phyloP scores from a whole-genome alignment of 1,139 yeast genomes.

The Protomyces pachydermus region DNA sequence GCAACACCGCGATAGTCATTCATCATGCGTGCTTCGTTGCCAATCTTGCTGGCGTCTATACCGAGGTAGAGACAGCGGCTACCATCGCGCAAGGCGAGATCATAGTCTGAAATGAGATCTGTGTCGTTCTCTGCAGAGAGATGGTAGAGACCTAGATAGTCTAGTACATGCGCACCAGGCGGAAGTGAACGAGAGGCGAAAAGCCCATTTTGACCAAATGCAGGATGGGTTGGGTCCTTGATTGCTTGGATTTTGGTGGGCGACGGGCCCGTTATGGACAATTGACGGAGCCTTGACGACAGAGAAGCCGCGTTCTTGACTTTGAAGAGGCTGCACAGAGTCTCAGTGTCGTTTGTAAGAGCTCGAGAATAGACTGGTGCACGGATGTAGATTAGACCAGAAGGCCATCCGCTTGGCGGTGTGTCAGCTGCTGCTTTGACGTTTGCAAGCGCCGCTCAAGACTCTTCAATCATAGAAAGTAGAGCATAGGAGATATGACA shows the following conservation, averaged over 20 bases:
- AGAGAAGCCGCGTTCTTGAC: no score
- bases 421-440: no score
- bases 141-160: conserved; percentile 37
- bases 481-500: no score
- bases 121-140: conserved; percentile 32
- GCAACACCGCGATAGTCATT: conserved; percentile 37
- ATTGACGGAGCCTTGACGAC: no score
- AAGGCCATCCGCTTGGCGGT: no score
- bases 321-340: no score
- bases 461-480: no score
- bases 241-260: conserved; percentile 26
- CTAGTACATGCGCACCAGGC: conserved; percentile 35
- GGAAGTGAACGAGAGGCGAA: conserved; percentile 35
- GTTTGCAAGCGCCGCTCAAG: no score
- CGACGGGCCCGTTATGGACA: not conserved
- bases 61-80: conserved; percentile 31
- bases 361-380: no score
- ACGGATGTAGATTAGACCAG: no score
- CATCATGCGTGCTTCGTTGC: conserved; percentile 38
- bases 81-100: conserved; percentile 34
- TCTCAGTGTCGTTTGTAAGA: no score
- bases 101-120: conserved; percentile 36
- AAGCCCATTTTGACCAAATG: conserved; percentile 36
- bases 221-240: conserved; percentile 35
- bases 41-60: conserved; percentile 35